Percentiles rank a stretch among this genome's conserved stretches.
Conservation (phyloP, 2,329 filamentous ascomycete species). For the Talaromyces piceae region DNA sequence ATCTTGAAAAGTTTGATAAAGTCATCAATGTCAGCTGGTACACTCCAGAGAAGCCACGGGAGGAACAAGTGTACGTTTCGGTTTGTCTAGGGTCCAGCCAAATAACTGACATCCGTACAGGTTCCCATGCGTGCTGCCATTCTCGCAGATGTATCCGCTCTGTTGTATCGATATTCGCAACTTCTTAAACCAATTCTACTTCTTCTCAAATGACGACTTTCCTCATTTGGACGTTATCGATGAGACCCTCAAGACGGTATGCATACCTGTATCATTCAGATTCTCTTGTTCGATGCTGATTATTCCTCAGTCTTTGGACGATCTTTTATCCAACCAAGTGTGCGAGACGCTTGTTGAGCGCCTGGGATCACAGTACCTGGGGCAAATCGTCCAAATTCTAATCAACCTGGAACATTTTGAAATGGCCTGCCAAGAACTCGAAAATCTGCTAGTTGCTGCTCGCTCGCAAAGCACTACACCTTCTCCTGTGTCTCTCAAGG, state of each 20-base stretch:
- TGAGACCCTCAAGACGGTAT: constrained; percentile 72
- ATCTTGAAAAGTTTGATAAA: constrained; percentile 84
- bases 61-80: constrained; percentile 62
- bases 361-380: constrained; percentile 84
- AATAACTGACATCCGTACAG: constrained; percentile 38
- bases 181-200: constrained; percentile 96
- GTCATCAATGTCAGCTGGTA: constrained; percentile 97
- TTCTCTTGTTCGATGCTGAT: constrained; percentile 4
- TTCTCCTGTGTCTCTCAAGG: constrained; percentile 68
- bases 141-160: constrained; percentile 97
- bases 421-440: constrained; percentile 80
- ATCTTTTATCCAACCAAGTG: constrained; percentile 86
- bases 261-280: not conserved
- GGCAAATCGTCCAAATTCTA: constrained; percentile 96
- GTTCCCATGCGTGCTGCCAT: constrained; percentile 91
- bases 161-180: constrained; percentile 98
- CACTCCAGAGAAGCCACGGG: constrained; percentile 66
- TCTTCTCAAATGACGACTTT: constrained; percentile 95
- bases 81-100: not conserved
- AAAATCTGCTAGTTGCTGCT: constrained; percentile 75
- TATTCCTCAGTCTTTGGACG: constrained; percentile 66
- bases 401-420: constrained; percentile 98
- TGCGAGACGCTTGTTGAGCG: constrained; percentile 84
- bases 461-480: constrained; percentile 72
- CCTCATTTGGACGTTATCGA: constrained; percentile 85